These are phyloP conservation scores for Xylaria longipes DNA, from an alignment of 495 filamentous ascomycete species.

Conservation along the genomic window DNA sequence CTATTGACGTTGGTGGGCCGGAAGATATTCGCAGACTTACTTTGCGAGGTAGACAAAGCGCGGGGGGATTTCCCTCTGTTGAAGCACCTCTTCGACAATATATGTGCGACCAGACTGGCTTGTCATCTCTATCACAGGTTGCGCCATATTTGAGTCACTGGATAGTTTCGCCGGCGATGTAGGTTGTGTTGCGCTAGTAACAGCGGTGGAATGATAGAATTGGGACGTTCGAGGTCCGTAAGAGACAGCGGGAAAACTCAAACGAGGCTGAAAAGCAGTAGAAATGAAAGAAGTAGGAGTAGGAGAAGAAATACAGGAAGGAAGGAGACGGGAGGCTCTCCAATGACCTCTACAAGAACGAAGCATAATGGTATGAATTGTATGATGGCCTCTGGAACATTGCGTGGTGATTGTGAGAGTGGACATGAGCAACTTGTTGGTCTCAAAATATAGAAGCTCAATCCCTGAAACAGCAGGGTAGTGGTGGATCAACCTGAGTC, in stretches of 20 bases:
- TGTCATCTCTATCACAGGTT: constrained; percentile 12
- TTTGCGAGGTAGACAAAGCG: constrained; percentile 22
- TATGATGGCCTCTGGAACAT: constrained; percentile 1
- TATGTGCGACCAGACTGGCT: constrained; percentile 19
- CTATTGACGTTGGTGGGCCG: constrained; percentile 12
- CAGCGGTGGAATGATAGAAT: constrained; percentile 4
- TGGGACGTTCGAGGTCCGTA: constrained; percentile 4
- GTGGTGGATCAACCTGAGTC: too few relatives aligned
- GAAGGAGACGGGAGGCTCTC: not conserved
- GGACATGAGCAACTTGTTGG: too few relatives aligned
- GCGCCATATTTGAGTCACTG: constrained; percentile 10
- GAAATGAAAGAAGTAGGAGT: constrained; percentile 16
- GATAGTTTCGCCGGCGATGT: constrained; percentile 3
- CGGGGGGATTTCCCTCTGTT: constrained; percentile 11
- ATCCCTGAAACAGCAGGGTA: too few relatives aligned
- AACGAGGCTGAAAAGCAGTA: constrained; percentile 10
- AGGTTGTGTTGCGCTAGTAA: constrained; percentile 8
- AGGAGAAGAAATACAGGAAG: constrained; percentile 9
- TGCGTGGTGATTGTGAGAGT: too few relatives aligned
- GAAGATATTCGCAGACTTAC: constrained; percentile 12
- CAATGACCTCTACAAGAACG: constrained; percentile 16
- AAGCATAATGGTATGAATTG: constrained; percentile 11
- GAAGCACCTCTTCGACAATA: constrained; percentile 19
- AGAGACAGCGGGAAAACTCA: constrained; percentile 9
- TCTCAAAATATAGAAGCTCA: too few relatives aligned